Conservation (phyloP, 495 filamentous ascomycete species). For the Niebla homalea region DNA sequence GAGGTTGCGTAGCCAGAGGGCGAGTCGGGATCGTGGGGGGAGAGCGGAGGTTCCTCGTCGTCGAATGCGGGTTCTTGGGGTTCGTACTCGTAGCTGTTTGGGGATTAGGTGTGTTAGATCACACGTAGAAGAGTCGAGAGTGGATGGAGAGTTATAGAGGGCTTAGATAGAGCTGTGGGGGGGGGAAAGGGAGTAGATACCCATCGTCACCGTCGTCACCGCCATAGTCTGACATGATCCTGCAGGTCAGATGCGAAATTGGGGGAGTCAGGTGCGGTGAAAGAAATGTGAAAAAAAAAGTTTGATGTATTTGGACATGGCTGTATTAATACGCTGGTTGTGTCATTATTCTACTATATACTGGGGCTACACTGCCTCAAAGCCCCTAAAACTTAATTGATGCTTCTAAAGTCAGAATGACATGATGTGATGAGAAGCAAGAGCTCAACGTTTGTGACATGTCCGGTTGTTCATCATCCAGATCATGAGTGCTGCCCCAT, state of each 20-base stretch:
- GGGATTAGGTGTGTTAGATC: neutral
- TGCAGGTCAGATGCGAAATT: too few species aligned
- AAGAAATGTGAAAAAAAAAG: neutral
- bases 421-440: too few species aligned
- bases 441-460: too few species aligned
- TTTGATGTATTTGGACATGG: too few species aligned
- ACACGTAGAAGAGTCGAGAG: neutral
- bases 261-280: constrained; percentile 4
- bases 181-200: constrained; percentile 14
- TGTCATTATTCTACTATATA: too few species aligned
- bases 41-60: constrained; percentile 51
- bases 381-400: too few species aligned
- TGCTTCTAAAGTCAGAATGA: too few species aligned
- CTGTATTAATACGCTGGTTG: too few species aligned
- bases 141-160: neutral
- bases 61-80: constrained; percentile 49
- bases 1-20: constrained; percentile 35
- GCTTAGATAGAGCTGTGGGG: neutral
- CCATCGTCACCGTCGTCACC: constrained; percentile 53
- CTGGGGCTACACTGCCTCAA: too few species aligned
- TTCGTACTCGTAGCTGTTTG: constrained; percentile 32
- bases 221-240: constrained; percentile 75
- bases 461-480: too few species aligned
- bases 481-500: too few species aligned
- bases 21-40: constrained; percentile 42